Base-by-base conservation (phyloP, 305 asterid genomes). In the Fraxinus sp. region DNA sequence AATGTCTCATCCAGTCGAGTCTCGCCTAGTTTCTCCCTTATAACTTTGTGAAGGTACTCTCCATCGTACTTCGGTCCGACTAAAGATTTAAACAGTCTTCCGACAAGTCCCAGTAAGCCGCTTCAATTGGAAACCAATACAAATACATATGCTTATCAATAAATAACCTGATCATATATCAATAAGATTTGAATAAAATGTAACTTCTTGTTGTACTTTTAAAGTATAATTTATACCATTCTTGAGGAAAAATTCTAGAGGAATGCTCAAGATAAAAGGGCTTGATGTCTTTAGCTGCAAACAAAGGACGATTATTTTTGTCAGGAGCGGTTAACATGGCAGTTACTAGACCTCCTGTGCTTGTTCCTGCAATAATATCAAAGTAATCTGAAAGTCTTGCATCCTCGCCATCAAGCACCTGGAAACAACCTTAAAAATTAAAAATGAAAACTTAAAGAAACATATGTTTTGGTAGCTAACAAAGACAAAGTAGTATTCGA, bases 331-430 rank as follows among this genome's bases (percentile, higher is more conserved):
- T 37, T 37, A 37, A 37, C 43, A 37, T 87, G 0, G 89, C 83
- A 0, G 93, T 84, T 28, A 88, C 88, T 6, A 90, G 82, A 3
- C 90, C 91, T 3, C 91, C 92, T 0, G 92, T 88, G 85, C 92
- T 90, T 35, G 91, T 88, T 84, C 92, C 92, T 7, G 92, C 84
- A 4, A 89, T 89, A 35, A 89, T 84, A 10, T 89, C 92, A 5
- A 89, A 89, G 36, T 89, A 89, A 83, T 89, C 92, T 30, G 91
- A 91, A 3, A 88, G 66, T 46, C 90, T 52, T 14, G 88, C 92
- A 28, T 87, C 87, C 43, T 82, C 81, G 0, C 91, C 92, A 13
- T 88, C 91, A 16, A 86, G 64, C 68, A 83, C 86, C 90, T 89
- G 57, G 7, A 8, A 71, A 71, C 36, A 10, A 16, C 32, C 32